A percentile compares a stretch with the other conserved stretches of the same genome.
phyloP scores from a whole-genome alignment of 805 yeast genomes.

The Tetrapisispora pingtungensis region DNA sequence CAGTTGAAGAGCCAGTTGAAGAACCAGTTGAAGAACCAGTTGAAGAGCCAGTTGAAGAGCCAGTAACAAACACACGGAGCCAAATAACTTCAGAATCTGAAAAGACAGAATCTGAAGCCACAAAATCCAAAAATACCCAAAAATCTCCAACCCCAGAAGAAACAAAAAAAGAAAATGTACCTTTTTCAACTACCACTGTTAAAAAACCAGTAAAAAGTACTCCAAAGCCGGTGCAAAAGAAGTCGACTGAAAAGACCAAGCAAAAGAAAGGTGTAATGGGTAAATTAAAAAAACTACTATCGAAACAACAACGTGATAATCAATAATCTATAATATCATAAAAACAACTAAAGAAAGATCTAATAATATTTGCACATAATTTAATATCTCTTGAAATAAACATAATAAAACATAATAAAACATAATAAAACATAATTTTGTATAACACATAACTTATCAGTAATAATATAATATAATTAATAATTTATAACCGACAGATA shows the following conservation, averaged over 20 bases:
- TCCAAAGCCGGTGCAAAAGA: neutral
- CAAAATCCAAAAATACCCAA: neutral
- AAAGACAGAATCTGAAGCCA: neutral
- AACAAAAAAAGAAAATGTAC: neutral
- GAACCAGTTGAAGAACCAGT: neutral
- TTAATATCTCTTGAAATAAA: neutral
- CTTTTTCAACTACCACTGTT: neutral
- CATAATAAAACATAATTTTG: neutral
- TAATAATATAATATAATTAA: neutral
- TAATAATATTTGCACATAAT: neutral
- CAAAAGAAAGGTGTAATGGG: neutral
- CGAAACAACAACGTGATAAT: neutral
- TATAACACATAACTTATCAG: neutral
- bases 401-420: neutral
- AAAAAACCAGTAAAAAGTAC: neutral
- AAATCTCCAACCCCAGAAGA: neutral
- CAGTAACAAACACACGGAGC: neutral
- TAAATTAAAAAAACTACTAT: constrained; percentile 1
- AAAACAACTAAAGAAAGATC: neutral
- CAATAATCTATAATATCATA: neutral
- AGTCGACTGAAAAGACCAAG: neutral
- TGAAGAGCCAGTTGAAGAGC: neutral
- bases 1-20: neutral
- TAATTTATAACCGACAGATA: too few relatives aligned
- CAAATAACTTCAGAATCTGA: neutral